phyloP scores from a whole-genome alignment of 176 grass and related monocot species.

The Neostapfia colusana region DNA sequence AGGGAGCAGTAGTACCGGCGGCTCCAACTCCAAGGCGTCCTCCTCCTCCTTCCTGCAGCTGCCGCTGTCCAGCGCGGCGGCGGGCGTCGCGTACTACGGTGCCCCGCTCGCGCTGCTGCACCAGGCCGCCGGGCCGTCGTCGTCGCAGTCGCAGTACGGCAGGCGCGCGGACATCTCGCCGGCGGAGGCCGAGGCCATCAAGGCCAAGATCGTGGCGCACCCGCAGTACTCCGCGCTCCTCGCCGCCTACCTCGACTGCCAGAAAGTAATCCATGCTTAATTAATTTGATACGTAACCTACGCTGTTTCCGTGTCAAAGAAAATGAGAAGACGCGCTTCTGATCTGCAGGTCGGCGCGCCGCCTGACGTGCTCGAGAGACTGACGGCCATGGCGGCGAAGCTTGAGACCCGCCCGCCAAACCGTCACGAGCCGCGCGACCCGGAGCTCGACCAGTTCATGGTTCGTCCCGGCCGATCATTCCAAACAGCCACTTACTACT shows the following conservation, averaged over 20 bases:
- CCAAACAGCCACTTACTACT: too few species aligned
- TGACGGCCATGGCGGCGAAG: slow-evolving; percentile 57
- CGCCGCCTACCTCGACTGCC: slow-evolving; percentile 86
- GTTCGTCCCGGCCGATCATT: slow-evolving; percentile 38
- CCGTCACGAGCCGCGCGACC: slow-evolving; percentile 57
- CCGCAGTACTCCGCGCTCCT: slow-evolving; percentile 82
- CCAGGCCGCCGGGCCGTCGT: slow-evolving; percentile 42
- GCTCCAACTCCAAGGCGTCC: slow-evolving; percentile 42
- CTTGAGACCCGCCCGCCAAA: slow-evolving; percentile 41
- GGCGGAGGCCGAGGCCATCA: slow-evolving; percentile 59
- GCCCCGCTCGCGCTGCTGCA: slow-evolving; percentile 50
- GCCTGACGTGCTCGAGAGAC: slow-evolving; percentile 65
- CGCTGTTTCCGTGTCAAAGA: too few species aligned
- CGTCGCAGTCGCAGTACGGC: slow-evolving; percentile 25
- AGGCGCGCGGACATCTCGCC: slow-evolving; percentile 53
- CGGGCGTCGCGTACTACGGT: slow-evolving; percentile 43
- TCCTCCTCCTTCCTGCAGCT: slow-evolving; percentile 68
- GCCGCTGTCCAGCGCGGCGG: slow-evolving; percentile 47
- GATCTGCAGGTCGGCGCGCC: slow-evolving; percentile 62
- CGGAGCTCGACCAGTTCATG: slow-evolving; percentile 99
- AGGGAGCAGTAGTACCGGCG: slow-evolving; percentile 37
- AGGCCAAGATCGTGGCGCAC: slow-evolving; percentile 93
- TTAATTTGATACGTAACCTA: slow-evolving; percentile 10
- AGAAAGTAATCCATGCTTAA: slow-evolving; percentile 62
- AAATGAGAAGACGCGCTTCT: not conserved